Conservation (phyloP, 1,139 yeast species). For the Pichia sp. region DNA sequence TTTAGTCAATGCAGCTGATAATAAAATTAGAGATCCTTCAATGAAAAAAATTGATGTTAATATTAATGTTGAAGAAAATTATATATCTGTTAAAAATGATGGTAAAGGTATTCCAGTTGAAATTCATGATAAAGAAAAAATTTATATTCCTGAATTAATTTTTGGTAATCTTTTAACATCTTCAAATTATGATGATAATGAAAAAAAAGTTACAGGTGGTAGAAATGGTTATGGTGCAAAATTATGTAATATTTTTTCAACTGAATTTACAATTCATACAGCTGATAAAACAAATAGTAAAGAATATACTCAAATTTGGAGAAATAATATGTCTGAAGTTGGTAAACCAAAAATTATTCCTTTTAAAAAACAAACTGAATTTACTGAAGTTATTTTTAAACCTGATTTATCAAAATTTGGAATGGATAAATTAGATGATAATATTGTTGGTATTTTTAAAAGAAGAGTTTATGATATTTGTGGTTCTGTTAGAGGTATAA, state of each 20-base stretch:
- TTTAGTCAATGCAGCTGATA: conserved; percentile 96
- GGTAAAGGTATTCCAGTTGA: conserved; percentile 96
- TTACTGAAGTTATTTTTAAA: conserved; percentile 79
- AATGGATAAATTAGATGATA: conserved; percentile 78
- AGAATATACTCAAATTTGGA: conserved; percentile 79
- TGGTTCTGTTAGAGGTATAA: conserved; percentile 87
- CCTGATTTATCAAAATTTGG: conserved; percentile 85
- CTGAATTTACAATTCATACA: conserved; percentile 82
- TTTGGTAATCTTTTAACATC: conserved; percentile 95
- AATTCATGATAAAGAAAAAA: conserved; percentile 84
- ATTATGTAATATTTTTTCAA: conserved; percentile 86
- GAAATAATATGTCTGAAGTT: conserved; percentile 73
- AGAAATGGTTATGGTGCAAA: conserved; percentile 99
- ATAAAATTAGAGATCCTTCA: conserved; percentile 87
- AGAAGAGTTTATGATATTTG: conserved; percentile 95
- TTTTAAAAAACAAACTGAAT: conserved; percentile 59
- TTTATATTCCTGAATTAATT: conserved; percentile 92
- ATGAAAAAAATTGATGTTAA: conserved; percentile 83
- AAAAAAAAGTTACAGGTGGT: conserved; percentile 97
- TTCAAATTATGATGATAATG: conserved; percentile 91
- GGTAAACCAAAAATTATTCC: conserved; percentile 68
- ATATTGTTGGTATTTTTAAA: conserved; percentile 73
- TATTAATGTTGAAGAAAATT: conserved; percentile 68
- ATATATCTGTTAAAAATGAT: conserved; percentile 80
- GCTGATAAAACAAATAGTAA: conserved; percentile 65